These are phyloP conservation scores for Wickerhamomyces alni DNA, from an alignment of 805 yeast genomes.

Conservation along the genomic window DNA sequence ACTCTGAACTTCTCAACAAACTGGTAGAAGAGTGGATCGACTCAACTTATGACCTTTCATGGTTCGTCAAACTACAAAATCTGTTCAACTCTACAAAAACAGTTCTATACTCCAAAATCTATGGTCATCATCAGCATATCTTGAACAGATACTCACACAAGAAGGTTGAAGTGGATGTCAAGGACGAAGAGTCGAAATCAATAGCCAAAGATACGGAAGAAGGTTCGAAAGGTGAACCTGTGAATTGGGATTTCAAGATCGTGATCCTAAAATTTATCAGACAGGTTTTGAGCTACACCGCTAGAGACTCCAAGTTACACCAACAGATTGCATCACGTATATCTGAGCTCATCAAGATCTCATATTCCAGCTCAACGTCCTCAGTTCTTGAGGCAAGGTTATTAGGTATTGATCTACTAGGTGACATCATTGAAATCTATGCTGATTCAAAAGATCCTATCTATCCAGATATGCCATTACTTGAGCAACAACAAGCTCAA, in stretches of 20 bases:
- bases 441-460: constrained; percentile 65
- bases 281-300: constrained; percentile 35
- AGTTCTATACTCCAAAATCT: constrained; percentile 34
- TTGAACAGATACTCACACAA: constrained; percentile 31
- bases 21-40: constrained; percentile 59
- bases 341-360: constrained; percentile 65
- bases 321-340: constrained; percentile 38
- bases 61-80: constrained; percentile 54
- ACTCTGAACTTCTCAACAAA: constrained; percentile 35
- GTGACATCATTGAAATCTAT: constrained; percentile 53
- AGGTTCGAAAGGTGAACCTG: constrained; percentile 38
- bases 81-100: constrained; percentile 40
- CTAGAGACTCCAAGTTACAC: constrained; percentile 31
- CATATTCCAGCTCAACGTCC: constrained; percentile 79
- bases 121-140: constrained; percentile 35
- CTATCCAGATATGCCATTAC: constrained; percentile 59
- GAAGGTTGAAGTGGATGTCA: constrained; percentile 30
- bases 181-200: constrained; percentile 43
- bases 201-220: constrained; percentile 25
- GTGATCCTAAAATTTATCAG: constrained; percentile 39
- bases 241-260: constrained; percentile 50
- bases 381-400: constrained; percentile 53
- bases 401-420: constrained; percentile 61
- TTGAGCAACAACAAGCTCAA: constrained; percentile 94
- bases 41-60: constrained; percentile 38